Percentiles rank a stretch among this genome's conserved stretches.
Evolutionary conservation across 2,329 filamentous ascomycete genomes (phyloP).

Genomic region (Dendryphion nanum): DNA sequence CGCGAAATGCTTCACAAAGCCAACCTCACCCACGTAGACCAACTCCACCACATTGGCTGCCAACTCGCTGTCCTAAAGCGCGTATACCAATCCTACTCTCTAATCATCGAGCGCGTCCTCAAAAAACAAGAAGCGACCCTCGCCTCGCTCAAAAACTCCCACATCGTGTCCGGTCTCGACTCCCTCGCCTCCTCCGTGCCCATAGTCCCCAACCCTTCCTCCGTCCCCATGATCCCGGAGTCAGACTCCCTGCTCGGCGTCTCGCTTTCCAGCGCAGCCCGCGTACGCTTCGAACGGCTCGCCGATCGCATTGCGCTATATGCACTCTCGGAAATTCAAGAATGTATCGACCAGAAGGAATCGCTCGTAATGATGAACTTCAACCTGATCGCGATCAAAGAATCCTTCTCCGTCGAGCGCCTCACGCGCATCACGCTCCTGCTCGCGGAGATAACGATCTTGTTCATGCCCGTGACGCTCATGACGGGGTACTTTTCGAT

Average conservation of each 20-base stretch:
- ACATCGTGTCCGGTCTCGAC: constrained; percentile 33
- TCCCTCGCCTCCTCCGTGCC: constrained; percentile 27
- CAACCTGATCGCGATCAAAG: constrained; percentile 73
- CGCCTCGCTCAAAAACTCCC: constrained; percentile 46
- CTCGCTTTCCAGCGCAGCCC: constrained; percentile 48
- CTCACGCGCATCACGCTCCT: constrained; percentile 71
- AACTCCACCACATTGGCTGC: constrained; percentile 59
- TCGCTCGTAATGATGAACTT: constrained; percentile 72
- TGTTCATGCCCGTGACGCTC: constrained; percentile 72
- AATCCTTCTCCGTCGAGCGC: constrained; percentile 69
- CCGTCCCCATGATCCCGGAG: constrained; percentile 29
- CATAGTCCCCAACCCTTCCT: constrained; percentile 6
- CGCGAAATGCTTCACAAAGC: constrained; percentile 55
- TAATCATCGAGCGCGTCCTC: constrained; percentile 59
- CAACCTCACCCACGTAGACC: constrained; percentile 47
- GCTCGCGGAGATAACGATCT: constrained; percentile 70
- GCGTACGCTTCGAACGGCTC: constrained; percentile 59
- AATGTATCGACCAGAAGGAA: constrained; percentile 68
- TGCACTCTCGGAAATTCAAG: constrained; percentile 61
- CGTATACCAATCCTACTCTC: constrained; percentile 60
- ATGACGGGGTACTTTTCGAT: constrained; percentile 74
- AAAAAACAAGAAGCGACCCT: constrained; percentile 45
- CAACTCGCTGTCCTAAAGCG: constrained; percentile 61
- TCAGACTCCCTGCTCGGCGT: constrained; percentile 45
- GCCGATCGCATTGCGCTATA: constrained; percentile 60